Conservation (phyloP, 768 basidiomycete genomes). For the Pleurotus platypus region DNA sequence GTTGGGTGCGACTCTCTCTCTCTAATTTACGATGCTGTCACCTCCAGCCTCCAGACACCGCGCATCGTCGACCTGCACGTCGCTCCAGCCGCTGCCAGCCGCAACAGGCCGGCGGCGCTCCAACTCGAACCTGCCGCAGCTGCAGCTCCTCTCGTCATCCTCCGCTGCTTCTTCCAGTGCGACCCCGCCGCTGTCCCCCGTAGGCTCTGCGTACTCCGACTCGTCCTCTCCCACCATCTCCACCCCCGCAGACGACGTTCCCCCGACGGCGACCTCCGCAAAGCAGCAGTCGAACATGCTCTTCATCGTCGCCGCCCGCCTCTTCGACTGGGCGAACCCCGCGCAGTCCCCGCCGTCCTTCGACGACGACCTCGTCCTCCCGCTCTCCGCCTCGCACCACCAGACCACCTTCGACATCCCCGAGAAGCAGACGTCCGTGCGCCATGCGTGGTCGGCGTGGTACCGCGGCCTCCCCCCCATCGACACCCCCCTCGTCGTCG, state of each 20-base stretch:
- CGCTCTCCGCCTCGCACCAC: slow-evolving; percentile 50
- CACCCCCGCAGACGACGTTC: background rate
- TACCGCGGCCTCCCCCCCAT: slow-evolving; percentile 24
- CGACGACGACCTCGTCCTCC: slow-evolving; percentile 50
- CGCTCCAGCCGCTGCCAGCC: slow-evolving; percentile 49
- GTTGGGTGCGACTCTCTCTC: slow-evolving; percentile 17
- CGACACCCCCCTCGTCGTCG: slow-evolving; percentile 36
- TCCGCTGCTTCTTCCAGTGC: slow-evolving; percentile 9
- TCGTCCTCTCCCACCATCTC: slow-evolving; percentile 12
- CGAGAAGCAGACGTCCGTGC: slow-evolving; percentile 30
- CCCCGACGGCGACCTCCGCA: background rate
- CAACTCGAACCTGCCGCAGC: slow-evolving; percentile 50
- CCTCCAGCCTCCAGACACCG: slow-evolving; percentile 44
- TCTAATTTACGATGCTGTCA: slow-evolving; percentile 7
- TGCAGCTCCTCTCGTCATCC: slow-evolving; percentile 25
- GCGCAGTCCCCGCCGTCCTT: slow-evolving; percentile 34
- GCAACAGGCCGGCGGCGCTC: slow-evolving; percentile 43
- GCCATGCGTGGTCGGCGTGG: slow-evolving; percentile 20
- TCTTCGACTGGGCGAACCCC: slow-evolving; percentile 51
- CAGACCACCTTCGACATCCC: slow-evolving; percentile 30
- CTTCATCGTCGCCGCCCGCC: slow-evolving; percentile 42
- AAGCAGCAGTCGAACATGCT: slow-evolving; percentile 41
- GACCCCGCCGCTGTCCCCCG: slow-evolving; percentile 9
- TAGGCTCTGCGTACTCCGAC: slow-evolving; percentile 12
- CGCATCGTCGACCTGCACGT: slow-evolving; percentile 58